Conservation (phyloP, 176 grass and related monocot genomes). For the Raddia distichophylla region DNA sequence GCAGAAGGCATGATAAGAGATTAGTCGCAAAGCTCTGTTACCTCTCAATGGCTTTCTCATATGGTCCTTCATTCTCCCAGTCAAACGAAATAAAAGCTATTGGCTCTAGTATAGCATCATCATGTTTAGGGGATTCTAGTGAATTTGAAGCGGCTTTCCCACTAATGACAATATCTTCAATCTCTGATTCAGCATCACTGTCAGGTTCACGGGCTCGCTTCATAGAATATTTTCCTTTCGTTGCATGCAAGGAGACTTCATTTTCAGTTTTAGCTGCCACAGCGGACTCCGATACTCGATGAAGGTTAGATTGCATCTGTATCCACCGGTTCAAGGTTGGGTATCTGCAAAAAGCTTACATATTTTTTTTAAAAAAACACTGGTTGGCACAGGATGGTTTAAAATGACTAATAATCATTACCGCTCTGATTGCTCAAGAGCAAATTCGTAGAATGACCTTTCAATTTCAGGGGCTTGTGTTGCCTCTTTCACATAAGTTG, state of each 20-base stretch:
- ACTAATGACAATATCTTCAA: conserved; percentile 53
- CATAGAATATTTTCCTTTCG: conserved; percentile 62
- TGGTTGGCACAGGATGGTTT: conserved; percentile 28
- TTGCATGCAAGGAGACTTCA: conserved; percentile 48
- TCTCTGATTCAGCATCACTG: conserved; percentile 74
- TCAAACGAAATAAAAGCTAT: conserved; percentile 85
- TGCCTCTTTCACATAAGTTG: conserved; percentile 50
- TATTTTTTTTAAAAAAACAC: conserved; percentile 38
- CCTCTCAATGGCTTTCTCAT: conserved; percentile 93
- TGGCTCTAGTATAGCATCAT: conserved; percentile 61
- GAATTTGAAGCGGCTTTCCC: conserved; percentile 53
- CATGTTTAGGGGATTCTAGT: conserved; percentile 55
- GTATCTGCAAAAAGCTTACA: conserved; percentile 61
- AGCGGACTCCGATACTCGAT: conserved; percentile 78
- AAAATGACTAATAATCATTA: conserved; percentile 42
- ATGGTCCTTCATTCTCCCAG: conserved; percentile 91
- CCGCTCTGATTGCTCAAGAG: conserved; percentile 96
- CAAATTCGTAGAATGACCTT: conserved; percentile 91
- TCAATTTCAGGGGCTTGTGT: conserved; percentile 68
- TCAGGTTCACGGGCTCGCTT: conserved; percentile 82
- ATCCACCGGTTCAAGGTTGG: conserved; percentile 97
- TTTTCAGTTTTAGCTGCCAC: conserved; percentile 58
- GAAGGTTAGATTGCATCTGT: conserved; percentile 99
- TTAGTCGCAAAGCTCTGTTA: conserved; percentile 35
- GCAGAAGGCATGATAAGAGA: conserved; percentile 23